These are phyloP conservation scores for Lasiodiplodia gonubiensis DNA, from an alignment of 2,329 filamentous ascomycete species.

Conservation along the genomic window DNA sequence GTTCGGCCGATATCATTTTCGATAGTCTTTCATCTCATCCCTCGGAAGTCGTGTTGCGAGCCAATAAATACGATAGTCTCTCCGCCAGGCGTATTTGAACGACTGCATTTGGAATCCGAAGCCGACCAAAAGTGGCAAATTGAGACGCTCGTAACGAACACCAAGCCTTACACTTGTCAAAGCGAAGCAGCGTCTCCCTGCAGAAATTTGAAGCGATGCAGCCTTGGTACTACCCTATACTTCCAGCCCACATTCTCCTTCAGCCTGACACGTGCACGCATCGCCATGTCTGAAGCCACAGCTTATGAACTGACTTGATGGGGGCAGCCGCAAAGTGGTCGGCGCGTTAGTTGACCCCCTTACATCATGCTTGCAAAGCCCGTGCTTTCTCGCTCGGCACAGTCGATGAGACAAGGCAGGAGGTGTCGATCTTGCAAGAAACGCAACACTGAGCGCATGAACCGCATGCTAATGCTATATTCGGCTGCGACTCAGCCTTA, in stretches of 20 bases:
- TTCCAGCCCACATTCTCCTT: background rate
- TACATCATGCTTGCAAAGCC: background rate
- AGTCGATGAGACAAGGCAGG: conserved; percentile 18
- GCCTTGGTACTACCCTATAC: background rate
- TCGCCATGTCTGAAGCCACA: background rate
- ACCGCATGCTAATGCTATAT: conserved; percentile 1
- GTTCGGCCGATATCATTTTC: background rate
- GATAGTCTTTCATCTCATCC: background rate
- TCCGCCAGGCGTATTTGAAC: background rate
- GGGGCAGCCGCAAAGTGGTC: background rate
- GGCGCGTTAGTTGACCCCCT: conserved; percentile 4
- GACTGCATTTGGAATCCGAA: background rate
- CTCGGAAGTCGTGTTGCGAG: background rate
- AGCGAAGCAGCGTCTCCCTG: background rate
- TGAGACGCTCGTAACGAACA: background rate
- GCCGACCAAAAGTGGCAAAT: background rate
- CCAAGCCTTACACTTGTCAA: background rate
- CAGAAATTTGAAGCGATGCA: background rate
- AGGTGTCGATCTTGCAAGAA: conserved; percentile 20
- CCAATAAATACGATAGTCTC: background rate
- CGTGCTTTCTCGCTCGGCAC: background rate
- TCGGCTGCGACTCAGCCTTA: conserved; percentile 19
- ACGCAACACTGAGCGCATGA: conserved; percentile 3
- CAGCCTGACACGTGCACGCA: conserved; percentile 3
- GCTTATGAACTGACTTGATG: background rate